Evolutionary conservation across 1,139 yeast genomes (phyloP), one percentile per base, ranked within the genome.

Genomic region (Yamadazyma oceani): DNA sequence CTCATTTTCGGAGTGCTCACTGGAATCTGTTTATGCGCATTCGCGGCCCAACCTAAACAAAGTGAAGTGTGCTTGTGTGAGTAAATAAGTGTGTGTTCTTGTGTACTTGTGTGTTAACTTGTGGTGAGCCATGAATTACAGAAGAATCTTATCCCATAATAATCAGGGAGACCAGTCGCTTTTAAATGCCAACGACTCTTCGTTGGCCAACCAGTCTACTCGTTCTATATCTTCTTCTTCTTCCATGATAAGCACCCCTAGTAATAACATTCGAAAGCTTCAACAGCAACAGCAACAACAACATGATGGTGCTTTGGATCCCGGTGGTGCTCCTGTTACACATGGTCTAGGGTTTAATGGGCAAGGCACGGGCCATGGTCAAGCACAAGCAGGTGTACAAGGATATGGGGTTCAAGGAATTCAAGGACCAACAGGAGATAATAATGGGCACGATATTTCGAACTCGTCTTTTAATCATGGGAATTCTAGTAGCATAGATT

Each of bases 161-260:
- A 43, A 47, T 26, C 41, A 44, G 6, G 30, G 30, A 27, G 57
- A 54, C 29, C 50, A 51, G 11, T 53, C 55, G 19, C 45, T 49
- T 21, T 40, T 49, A 28, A 52, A 54, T 27, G 52, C 52, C 1
- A 53, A 54, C 41, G 57, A 53, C 22, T 42, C 57, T 5, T 44
- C 53, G 14, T 42, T 46, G 11, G 10, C 11, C 24, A 17, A 29
- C 10, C 23, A 29, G 6, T 17, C 32, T 12, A 29, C 32, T 19
- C 32, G 32, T 11, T 17, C 25, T 34, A 30, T 43, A 21, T 60
- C 66, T 7, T 62, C 70, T 2, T 64, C 71, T 1, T 61, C 49
- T 11, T 48, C 67, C 5, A 60, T 62, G 46, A 51, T 63, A 24
- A 60, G 66, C 37, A 59, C 67, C 1, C 69, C 69, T 5, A 61